Conservation (phyloP, 345 rosid genomes). For the Euphorbia peplus region DNA sequence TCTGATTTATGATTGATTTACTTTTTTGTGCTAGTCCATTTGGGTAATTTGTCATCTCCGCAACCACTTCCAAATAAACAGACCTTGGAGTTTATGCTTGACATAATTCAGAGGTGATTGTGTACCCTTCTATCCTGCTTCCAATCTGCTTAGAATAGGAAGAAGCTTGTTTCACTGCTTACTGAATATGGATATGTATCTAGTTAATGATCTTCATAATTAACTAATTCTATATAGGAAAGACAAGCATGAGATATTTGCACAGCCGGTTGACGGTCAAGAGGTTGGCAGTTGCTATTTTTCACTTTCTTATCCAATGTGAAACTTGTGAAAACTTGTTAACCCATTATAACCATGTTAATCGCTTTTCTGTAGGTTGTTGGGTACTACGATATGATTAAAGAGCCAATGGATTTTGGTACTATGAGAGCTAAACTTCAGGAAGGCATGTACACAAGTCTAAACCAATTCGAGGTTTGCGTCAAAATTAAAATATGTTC, state of each 20-base stretch:
- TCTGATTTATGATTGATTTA: conserved; percentile 6
- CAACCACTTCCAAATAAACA: conserved; percentile 20
- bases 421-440: conserved; percentile 35
- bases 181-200: background rate
- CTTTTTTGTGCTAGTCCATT: background rate
- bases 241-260: conserved; percentile 27
- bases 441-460: conserved; percentile 26
- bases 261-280: conserved; percentile 25
- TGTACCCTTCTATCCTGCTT: background rate
- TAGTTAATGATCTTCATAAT: background rate
- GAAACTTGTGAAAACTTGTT: background rate
- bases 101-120: conserved; percentile 26
- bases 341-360: background rate
- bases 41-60: conserved; percentile 6
- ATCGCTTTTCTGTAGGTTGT: conserved; percentile 15
- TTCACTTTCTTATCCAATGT: background rate
- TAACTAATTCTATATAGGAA: conserved; percentile 15
- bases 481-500: background rate
- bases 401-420: conserved; percentile 35
- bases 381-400: conserved; percentile 21
- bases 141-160: background rate
- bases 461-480: conserved; percentile 31
- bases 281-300: conserved; percentile 16
- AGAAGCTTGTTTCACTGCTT: background rate
- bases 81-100: conserved; percentile 24